Percentiles rank a stretch among this genome's conserved stretches.
These are phyloP conservation scores for Panaeolus cyanescens DNA, from an alignment of 768 basidiomycete species.

Conservation along the genomic window DNA sequence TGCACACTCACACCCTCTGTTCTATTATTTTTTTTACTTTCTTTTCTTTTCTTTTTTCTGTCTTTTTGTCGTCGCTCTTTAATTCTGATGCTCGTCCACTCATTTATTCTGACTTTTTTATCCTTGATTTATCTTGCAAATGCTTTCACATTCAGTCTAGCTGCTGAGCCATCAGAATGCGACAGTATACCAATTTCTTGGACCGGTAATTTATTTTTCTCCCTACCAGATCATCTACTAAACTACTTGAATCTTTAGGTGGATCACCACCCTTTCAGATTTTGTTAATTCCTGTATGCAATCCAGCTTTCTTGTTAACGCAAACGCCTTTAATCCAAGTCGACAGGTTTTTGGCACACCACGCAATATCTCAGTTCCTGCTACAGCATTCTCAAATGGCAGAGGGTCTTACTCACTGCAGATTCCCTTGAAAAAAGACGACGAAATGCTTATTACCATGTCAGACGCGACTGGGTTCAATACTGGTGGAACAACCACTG, in stretches of 20 bases:
- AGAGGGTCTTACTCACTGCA: slow-evolving; percentile 52
- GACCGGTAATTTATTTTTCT: slow-evolving; percentile 47
- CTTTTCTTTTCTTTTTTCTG: slow-evolving; percentile 10
- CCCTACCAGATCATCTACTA: not conserved
- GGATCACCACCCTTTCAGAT: slow-evolving; percentile 57
- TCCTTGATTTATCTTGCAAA: slow-evolving; percentile 23
- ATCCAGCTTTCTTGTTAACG: slow-evolving; percentile 30
- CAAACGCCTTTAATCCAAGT: slow-evolving; percentile 18
- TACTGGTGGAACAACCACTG: slow-evolving; percentile 56
- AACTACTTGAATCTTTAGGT: slow-evolving; percentile 37
- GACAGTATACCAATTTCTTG: slow-evolving; percentile 62
- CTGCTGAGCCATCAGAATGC: slow-evolving; percentile 52
- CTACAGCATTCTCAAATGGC: slow-evolving; percentile 53
- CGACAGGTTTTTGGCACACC: slow-evolving; percentile 55
- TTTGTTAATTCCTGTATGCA: slow-evolving; percentile 46
- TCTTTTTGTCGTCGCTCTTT: slow-evolving; percentile 19
- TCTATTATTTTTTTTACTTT: slow-evolving; percentile 7
- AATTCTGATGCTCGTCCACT: slow-evolving; percentile 4
- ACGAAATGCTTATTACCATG: slow-evolving; percentile 60
- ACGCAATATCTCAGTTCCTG: slow-evolving; percentile 55
- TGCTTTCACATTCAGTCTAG: slow-evolving; percentile 50
- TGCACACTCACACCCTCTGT: not conserved
- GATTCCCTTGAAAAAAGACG: slow-evolving; percentile 40
- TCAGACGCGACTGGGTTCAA: slow-evolving; percentile 73
- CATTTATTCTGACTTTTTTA: slow-evolving; percentile 18